Base-by-base conservation (phyloP, 2,329 filamentous ascomycete genomes). In the Lachnellula willkommii region DNA sequence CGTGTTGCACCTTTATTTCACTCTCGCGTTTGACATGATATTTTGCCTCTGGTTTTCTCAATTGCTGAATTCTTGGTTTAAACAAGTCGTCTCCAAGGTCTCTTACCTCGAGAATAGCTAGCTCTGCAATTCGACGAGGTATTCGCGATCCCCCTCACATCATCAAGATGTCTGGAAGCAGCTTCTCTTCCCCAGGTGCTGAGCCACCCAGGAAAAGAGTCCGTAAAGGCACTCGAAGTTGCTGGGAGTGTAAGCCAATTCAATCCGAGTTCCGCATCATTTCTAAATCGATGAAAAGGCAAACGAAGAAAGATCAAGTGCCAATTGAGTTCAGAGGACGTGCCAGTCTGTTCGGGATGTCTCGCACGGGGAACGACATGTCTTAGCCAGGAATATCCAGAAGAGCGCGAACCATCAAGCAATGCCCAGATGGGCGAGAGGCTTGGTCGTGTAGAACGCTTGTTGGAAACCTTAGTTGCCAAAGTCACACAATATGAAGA, bases 191-290 rank as follows among this genome's bases (percentile, higher is more conserved):
- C 32, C n/a, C 52, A 48, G 40, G 20, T 42, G 65, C 56, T 11
- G 67, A 66, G 22, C 63, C 61, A 20, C 65, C 62, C 20, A 60
- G 63, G 47, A 68, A 69, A 47, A 61, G 66, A 48, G 57, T 69
- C 6, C 55, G 68, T 11, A 82, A 81, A 52, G 80, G 80, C n/a
- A 83, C 80, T 0, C 72, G 69, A 28, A 81, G 78, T 54, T 83
- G 80, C 65, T 82, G 79, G 79, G 79, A 82, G 60, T 83, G 80
- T 72, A 79, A 79, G 66, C 20, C 40, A 36, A 11, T 32, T 28
- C 48, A 22, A 46, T 11, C 17, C 24, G 20, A 12, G 48, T 35
- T 39, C 47, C 40, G 43, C 28, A 56, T 55, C 26, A 52, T 53
- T 52, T 50, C 45, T 56, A 43, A 28, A 54, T 43, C 17, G 49